Percentiles rank a stretch among this genome's conserved stretches.
Conservation (phyloP, 768 basidiomycete species). For the Amanita exitialis region DNA sequence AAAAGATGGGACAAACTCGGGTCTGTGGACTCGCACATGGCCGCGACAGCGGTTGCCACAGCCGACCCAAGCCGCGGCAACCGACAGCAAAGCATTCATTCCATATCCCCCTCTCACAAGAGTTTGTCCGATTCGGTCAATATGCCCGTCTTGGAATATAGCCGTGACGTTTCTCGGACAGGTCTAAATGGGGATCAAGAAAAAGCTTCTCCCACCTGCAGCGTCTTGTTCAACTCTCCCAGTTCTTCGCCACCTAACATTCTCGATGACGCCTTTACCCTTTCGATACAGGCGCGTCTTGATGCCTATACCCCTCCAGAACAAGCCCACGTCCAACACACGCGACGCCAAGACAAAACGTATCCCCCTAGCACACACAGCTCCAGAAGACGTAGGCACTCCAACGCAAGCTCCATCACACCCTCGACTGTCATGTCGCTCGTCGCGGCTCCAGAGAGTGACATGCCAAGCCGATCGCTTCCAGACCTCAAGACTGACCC, state of each 20-base stretch:
- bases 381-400: not conserved
- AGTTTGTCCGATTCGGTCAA: not conserved
- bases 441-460: not conserved
- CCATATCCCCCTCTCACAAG: not conserved
- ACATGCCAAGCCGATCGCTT: not conserved
- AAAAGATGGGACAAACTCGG: slow-evolving; percentile 20
- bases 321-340: not conserved
- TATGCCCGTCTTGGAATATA: not conserved
- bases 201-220: not conserved
- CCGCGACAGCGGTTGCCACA: not conserved
- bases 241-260: not conserved
- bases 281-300: not conserved
- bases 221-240: not conserved
- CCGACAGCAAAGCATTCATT: not conserved
- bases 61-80: not conserved
- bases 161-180: not conserved
- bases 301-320: not conserved
- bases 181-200: slow-evolving; percentile 3
- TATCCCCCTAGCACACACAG: not conserved
- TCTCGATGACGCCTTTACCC: not conserved
- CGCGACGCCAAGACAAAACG: not conserved
- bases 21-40: slow-evolving; percentile 22
- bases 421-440: not conserved
- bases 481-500: not conserved
- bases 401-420: not conserved